phyloP scores from a whole-genome alignment of 306 rosid species.

The Cicer arietinum region DNA sequence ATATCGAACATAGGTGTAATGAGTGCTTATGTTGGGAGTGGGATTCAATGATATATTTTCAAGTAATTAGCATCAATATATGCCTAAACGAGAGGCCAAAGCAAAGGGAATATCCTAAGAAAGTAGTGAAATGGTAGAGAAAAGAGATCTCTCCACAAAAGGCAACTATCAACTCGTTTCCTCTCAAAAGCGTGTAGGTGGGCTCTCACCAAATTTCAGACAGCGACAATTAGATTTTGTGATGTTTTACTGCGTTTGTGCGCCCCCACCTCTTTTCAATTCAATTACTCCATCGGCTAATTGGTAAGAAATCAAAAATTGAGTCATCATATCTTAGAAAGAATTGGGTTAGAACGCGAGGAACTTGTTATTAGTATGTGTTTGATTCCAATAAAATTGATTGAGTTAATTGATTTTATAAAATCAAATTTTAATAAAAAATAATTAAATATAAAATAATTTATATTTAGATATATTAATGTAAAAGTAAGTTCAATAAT shows the following conservation, averaged over 20 bases:
- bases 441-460: too few relatives aligned
- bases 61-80: conserved; percentile 1
- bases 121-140: conserved; percentile 63
- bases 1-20: conserved; percentile 22
- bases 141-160: conserved; percentile 49
- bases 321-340: too few relatives aligned
- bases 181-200: conserved; percentile 36
- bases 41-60: neutral
- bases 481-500: too few relatives aligned
- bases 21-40: conserved; percentile 42
- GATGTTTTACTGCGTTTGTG: conserved; percentile 29
- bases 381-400: too few relatives aligned
- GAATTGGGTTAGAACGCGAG: too few relatives aligned
- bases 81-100: conserved; percentile 39
- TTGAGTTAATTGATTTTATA: too few relatives aligned
- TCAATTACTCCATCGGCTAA: conserved; percentile 40
- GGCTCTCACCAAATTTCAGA: conserved; percentile 52
- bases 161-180: conserved; percentile 40
- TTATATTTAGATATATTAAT: too few relatives aligned
- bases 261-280: conserved; percentile 17
- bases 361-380: too few relatives aligned
- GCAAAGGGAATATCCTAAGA: conserved; percentile 50
- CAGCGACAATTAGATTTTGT: conserved; percentile 32
- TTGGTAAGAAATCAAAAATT: neutral
- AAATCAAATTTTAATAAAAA: too few relatives aligned